phyloP scores from a whole-genome alignment of 257 asterid species.

The Scutellaria minor region DNA sequence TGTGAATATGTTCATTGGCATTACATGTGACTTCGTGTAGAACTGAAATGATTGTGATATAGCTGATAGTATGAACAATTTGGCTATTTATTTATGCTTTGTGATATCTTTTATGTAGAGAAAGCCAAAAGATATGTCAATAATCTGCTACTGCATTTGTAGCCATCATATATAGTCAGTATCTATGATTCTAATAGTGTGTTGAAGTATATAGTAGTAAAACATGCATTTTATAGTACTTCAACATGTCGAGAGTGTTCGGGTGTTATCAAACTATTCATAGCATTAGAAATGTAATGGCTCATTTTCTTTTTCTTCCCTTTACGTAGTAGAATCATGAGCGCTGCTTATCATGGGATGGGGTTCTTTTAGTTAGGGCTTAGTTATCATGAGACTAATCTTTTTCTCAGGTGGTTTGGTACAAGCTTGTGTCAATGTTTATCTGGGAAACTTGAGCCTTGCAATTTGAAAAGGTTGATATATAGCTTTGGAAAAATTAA shows the following conservation, averaged over 20 bases:
- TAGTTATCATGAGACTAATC: not conserved
- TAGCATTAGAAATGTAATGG: not conserved
- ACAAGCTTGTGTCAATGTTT: slow-evolving; percentile 21
- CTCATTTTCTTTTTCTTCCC: not conserved
- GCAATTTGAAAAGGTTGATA: slow-evolving; percentile 2
- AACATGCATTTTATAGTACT: not conserved
- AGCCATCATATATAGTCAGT: not conserved
- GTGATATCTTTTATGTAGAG: not conserved
- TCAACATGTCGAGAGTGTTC: not conserved
- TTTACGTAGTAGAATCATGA: slow-evolving; percentile 1
- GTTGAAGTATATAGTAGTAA: not conserved
- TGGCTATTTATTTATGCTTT: slow-evolving; percentile 4
- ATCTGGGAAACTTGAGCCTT: not conserved
- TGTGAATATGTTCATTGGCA: slow-evolving; percentile 25
- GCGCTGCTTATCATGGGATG: not conserved
- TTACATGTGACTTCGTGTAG: slow-evolving; percentile 4
- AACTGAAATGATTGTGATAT: slow-evolving; percentile 28
- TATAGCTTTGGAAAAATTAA: not conserved
- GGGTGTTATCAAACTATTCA: slow-evolving; percentile 8
- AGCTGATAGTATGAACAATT: slow-evolving; percentile 20
- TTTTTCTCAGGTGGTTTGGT: slow-evolving; percentile 11
- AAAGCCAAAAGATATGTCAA: slow-evolving; percentile 7
- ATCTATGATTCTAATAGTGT: not conserved
- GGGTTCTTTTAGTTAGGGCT: slow-evolving; percentile 1
- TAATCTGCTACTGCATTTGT: slow-evolving; percentile 2